phyloP scores from a whole-genome alignment of 352 stramenopile genomes.

The Globisporangium canariense region DNA sequence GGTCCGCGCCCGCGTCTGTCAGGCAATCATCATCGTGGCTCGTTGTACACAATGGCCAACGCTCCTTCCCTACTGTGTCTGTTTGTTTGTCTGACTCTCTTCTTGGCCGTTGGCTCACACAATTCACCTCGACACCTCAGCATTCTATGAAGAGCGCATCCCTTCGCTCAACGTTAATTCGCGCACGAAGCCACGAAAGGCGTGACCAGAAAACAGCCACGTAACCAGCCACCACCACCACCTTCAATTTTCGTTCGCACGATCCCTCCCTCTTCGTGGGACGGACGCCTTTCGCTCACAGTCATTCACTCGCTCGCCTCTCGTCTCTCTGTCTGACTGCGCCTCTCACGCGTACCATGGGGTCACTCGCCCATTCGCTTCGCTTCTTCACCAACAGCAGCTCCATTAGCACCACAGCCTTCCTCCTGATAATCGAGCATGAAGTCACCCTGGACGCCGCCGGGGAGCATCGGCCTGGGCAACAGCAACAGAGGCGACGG shows the following conservation, averaged over 20 bases:
- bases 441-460: conserved; percentile 13
- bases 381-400: neutral
- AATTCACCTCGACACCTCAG: no score
- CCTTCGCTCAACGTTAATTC: no score
- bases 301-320: no score
- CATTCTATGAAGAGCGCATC: no score
- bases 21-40: neutral
- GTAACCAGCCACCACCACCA: neutral
- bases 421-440: neutral
- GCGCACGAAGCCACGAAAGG: neutral
- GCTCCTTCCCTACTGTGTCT: no score
- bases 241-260: conserved; percentile 5
- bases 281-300: neutral
- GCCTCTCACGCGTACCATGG: neutral
- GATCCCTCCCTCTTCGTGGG: neutral
- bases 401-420: neutral
- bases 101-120: no score
- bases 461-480: neutral
- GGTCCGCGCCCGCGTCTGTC: neutral
- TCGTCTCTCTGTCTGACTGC: neutral
- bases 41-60: no score
- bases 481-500: neutral
- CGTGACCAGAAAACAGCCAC: conserved; percentile 1
- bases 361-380: conserved; percentile 7
- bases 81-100: no score